Base-by-base conservation (phyloP, 345 rosid species). In the Melaleuca quinquenervia region DNA sequence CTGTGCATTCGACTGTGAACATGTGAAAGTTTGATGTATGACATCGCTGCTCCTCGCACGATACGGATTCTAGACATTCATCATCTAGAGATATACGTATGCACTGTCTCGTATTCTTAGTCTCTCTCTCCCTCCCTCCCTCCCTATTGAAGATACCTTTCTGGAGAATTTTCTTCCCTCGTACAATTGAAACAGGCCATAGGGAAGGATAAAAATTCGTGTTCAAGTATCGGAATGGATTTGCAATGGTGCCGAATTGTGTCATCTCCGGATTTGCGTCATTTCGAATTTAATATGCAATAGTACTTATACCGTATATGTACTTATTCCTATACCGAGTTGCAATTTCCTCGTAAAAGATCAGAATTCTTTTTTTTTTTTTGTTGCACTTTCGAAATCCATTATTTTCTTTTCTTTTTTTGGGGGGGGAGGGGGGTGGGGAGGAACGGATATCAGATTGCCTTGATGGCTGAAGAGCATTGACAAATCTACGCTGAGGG, bases 1-100 rank as follows among this genome's bases (percentile, higher is more conserved):
- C n/a, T 13, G 36, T 58, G 70, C 11, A 58, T 6, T 58, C 0
- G 3, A 0, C n/a, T 0, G 5, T 5, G n/a, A 3, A 58, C 3
- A 3, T 58, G 13, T 13, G 14, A 5, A 58, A 58, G 29, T 12
- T 12, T 58, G n/a, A 58, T 58, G 41, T 41, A 41, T 41, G 41
- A 41, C 41, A 41, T 41, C 4, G 41, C 4, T 4, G 4, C 41
- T 41, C 41, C 41, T 41, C 4, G 41, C 41, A 41, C 41, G 41
- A 41, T 41, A 41, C 4, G 41, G 41, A 41, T 41, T 41, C 41
- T 4, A 41, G 4, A 41, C 41, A 41, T 41, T 41, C 3, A 2
- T 41, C 3, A 41, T 4, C 41, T 41, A 4, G 41, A 41, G 29
- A 13, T 58, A 6, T 27, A 12, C 1, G 36, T 58, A 13, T n/a